Evolutionary conservation across 2,329 filamentous ascomycete species (phyloP), one percentile per base, ranked within the genome.

Genomic region (Rhinocladiella mackenziei): DNA sequence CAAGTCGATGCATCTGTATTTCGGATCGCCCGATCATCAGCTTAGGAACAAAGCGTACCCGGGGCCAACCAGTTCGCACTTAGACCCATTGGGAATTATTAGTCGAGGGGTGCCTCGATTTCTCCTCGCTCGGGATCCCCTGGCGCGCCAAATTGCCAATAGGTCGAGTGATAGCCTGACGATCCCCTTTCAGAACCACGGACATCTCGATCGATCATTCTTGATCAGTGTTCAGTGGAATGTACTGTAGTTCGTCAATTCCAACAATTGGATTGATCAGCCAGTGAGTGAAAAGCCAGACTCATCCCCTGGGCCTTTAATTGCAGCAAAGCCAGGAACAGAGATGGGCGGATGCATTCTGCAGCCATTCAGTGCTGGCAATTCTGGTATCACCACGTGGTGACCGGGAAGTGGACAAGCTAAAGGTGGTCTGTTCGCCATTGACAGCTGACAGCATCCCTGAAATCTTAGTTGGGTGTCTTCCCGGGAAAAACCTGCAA

Each of bases 81-180:
- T 37, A 17, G n/a, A 19, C 34, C 11, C 6, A 19, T 37, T 37
- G 19, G 34, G 34, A 4, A 26, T 9, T 23, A 15, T 37, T 37
- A 37, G 34, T 26, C 34, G 20, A 37, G 14, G 34, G 20, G 34
- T 37, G 34, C 34, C 25, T 18, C 28, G 19, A 23, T n/a, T 23
- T 43, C 25, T 19, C 18, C 40, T 37, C 40, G 18, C 17, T n/a
- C n/a, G n/a, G 26, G 18, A 30, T 32, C 35, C 40, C 22, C 35
- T 31, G 25, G 13, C 32, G 19, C 14, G 39, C 39, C 39, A 35
- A 37, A 28, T 35, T 42, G 39, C 20, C 39, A 42, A 35, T 28
- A 23, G 17, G 39, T 11, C 23, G 11, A 26, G 23, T 26, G 23
- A 7, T 26, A 26, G 7, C 7, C 11, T 26, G 23, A 26, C 11